phyloP scores from a whole-genome alignment of 345 rosid genomes.

The Brassica nigra region DNA sequence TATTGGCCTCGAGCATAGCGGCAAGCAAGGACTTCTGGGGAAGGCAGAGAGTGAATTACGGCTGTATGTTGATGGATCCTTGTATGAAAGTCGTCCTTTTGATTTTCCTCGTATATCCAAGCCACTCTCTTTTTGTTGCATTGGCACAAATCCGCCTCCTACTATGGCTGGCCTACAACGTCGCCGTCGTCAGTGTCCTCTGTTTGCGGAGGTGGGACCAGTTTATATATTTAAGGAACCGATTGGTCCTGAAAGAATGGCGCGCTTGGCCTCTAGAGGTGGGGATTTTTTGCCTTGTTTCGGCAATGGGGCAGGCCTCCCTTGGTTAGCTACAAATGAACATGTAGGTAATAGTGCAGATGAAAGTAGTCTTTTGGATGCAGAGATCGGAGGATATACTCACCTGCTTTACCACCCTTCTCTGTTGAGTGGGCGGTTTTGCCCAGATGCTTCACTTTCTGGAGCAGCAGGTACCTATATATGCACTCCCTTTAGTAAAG shows the following conservation, averaged over 20 bases:
- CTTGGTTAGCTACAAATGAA: conserved; percentile 90
- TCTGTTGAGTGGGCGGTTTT: conserved; percentile 86
- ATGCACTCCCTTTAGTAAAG: not conserved
- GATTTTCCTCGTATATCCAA: conserved; percentile 94
- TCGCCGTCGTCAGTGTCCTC: conserved; percentile 97
- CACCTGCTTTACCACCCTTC: conserved; percentile 94
- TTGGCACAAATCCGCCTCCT: conserved; percentile 99
- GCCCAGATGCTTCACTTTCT: conserved; percentile 95
- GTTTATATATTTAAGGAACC: conserved; percentile 95
- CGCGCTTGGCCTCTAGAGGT: conserved; percentile 89
- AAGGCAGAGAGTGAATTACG: conserved; percentile 94
- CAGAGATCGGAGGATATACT: conserved; percentile 81
- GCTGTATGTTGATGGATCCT: conserved; percentile 87
- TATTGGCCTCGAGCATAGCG: conserved; percentile 88
- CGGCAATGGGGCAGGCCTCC: conserved; percentile 93
- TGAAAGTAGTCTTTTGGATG: conserved; percentile 82
- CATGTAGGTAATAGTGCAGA: conserved; percentile 60
- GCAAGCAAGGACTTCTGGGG: conserved; percentile 85
- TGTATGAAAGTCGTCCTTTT: conserved; percentile 92
- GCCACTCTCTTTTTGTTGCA: conserved; percentile 96
- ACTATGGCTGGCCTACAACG: conserved; percentile 98
- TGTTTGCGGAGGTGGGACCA: conserved; percentile 99
- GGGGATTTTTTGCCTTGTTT: conserved; percentile 91
- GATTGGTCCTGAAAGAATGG: conserved; percentile 92
- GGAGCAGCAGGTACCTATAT: conserved; percentile 83